Base-by-base conservation (phyloP, 352 stramenopile genomes). In the Phytophthora meadii region DNA sequence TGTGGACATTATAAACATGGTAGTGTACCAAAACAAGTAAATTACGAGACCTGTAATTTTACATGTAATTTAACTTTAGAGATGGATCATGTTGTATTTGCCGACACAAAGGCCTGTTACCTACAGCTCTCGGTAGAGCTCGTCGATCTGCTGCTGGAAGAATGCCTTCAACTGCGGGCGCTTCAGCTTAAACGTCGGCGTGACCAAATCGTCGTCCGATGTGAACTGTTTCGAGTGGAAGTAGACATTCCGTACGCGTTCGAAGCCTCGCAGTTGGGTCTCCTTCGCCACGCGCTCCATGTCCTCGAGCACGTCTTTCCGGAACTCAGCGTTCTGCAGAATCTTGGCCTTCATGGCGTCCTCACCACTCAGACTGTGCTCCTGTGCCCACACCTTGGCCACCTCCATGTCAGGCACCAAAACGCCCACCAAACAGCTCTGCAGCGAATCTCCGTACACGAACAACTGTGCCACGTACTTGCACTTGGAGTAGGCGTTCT, bases 371-470 rank as follows among this genome's bases (percentile, higher is more conserved):
- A 65, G 62, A 15, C 39, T 37, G 32, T 61, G 50, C 41, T 46
- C 56, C 37, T 82, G 81, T 4, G 76, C 78, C 68, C 75, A 79
- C 5, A 68, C 48, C 15, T 76, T 68, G 2, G 69, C 59, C 11
- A 75, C 51, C 22, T 84, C 74, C 27, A 73, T 65, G 49, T 90
- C 80, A 1, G 80, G 76, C n/a, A 98, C 90, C 19, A 98, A 70
- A 41, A 99, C 80, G 14, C 88, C 93, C 34, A 99, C 93, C 30
- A 98, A 77, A 51, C 70, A 90, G 63, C 74, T 97, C 70, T 98
- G 89, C 27, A 97, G 84, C 9, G 89, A 98, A 76, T 98, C 93
- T 25, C 96, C 96, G 73, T 98, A 89, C 2, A 99, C 89, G 72
- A 98, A 98, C 41, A 86, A 72, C 79, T 98, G 93, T 15, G 74